These are phyloP conservation scores for Paxillus ammoniavirescens DNA, from an alignment of 768 basidiomycete genomes.

Conservation along the genomic window DNA sequence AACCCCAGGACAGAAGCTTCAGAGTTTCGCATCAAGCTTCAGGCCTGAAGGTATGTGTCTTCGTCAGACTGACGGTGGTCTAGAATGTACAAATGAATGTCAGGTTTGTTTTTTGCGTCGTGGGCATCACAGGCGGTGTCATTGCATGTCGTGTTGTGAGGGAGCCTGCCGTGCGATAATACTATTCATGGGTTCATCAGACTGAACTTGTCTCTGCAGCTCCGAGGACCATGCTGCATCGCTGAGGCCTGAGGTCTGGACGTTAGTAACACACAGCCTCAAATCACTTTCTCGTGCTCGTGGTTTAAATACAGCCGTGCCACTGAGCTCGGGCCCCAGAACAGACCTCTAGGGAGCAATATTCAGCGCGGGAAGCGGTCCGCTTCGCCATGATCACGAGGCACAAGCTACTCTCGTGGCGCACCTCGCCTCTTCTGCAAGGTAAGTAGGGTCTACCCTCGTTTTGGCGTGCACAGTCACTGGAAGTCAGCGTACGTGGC, in stretches of 20 bases:
- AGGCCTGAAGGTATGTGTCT: neutral
- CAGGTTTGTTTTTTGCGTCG: constrained; percentile 4
- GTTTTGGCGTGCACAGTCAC: constrained; percentile 4
- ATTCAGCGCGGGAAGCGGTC: constrained; percentile 1
- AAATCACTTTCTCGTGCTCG: neutral
- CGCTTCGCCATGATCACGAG: constrained; percentile 6
- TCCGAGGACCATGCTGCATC: constrained; percentile 20
- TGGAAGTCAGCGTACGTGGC: neutral
- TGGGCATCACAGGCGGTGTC: constrained; percentile 11
- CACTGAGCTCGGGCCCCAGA: constrained; percentile 2
- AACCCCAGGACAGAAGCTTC: neutral
- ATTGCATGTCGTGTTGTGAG: constrained; percentile 7
- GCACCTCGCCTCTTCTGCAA: constrained; percentile 20
- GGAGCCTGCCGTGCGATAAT: constrained; percentile 1
- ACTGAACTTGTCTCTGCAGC: constrained; percentile 9
- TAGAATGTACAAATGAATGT: neutral
- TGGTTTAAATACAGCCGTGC: neutral
- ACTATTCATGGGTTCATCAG: neutral
- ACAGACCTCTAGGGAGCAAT: constrained; percentile 7
- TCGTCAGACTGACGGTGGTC: neutral
- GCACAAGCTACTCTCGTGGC: constrained; percentile 8
- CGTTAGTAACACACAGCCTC: constrained; percentile 2
- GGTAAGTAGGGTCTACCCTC: constrained; percentile 10
- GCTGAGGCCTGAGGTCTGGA: too few relatives aligned
- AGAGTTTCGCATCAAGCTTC: neutral